Evolutionary conservation across 2,329 filamentous ascomycete species (phyloP).

Genomic region (Botrytis galanthina): DNA sequence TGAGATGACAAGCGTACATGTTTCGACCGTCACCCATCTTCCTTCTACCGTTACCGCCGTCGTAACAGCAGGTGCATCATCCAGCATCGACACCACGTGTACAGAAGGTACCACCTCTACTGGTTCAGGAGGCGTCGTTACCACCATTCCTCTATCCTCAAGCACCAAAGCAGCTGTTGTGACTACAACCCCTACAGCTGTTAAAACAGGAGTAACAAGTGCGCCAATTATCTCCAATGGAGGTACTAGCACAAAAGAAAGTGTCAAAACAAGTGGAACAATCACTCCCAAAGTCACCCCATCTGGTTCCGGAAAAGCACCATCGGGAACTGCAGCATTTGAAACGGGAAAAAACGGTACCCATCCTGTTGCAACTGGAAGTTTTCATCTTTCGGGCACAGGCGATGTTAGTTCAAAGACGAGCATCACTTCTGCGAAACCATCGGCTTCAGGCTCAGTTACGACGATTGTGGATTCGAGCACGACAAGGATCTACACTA

Average conservation of each 20-base stretch:
- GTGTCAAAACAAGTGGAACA: not conserved
- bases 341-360: not conserved
- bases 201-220: not conserved
- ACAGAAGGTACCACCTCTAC: not conserved
- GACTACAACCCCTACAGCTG: not conserved
- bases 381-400: not conserved
- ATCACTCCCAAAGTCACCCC: not conserved
- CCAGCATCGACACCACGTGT: not conserved
- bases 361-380: not conserved
- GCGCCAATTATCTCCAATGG: not conserved
- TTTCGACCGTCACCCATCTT: not conserved
- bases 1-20: not conserved
- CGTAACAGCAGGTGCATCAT: not conserved
- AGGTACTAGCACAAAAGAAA: not conserved
- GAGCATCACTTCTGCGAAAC: not conserved
- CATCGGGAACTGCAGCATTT: not conserved
- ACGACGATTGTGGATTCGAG: not conserved
- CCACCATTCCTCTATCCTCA: not conserved
- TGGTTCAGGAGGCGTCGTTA: not conserved
- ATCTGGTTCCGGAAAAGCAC: not conserved
- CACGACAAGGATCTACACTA: slow-evolving; percentile 5
- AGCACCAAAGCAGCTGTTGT: not conserved
- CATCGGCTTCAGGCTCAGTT: not conserved
- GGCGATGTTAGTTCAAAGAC: not conserved
- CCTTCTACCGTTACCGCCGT: not conserved